phyloP scores from a whole-genome alignment of 305 asterid genomes.

The Coffea humblotiana region DNA sequence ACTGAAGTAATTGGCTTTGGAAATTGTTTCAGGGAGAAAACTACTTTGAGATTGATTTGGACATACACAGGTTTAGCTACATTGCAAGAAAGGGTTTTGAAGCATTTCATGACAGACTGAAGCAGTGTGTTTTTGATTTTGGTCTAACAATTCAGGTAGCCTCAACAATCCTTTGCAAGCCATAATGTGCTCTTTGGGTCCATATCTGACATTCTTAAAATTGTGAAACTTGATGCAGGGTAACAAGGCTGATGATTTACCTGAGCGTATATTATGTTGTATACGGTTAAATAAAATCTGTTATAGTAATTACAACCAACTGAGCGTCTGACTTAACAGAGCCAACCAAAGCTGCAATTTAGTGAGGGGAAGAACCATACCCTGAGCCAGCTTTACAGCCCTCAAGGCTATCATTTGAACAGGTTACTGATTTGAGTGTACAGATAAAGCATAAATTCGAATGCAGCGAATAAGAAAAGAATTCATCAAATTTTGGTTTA shows the following conservation, averaged over 20 bases:
- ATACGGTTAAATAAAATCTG: constrained; percentile 70
- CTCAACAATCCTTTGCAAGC: constrained; percentile 3
- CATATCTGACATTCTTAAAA: constrained; percentile 15
- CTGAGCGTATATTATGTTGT: constrained; percentile 78
- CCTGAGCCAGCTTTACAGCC: background rate
- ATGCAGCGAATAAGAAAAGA: constrained; percentile 13
- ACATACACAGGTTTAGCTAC: constrained; percentile 83
- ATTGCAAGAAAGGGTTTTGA: constrained; percentile 90
- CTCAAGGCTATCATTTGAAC: background rate
- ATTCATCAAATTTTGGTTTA: background rate
- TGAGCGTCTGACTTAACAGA: constrained; percentile 44
- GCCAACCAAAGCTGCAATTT: constrained; percentile 1
- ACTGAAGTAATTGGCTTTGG: background rate
- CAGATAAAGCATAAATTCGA: constrained; percentile 23
- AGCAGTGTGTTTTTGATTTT: constrained; percentile 74
- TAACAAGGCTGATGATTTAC: constrained; percentile 79
- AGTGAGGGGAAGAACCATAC: background rate
- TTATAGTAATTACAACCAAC: constrained; percentile 53
- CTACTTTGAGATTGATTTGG: constrained; percentile 89
- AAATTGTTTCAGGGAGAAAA: constrained; percentile 67
- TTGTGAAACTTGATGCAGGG: constrained; percentile 54
- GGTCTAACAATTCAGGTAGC: constrained; percentile 92
- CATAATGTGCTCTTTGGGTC: background rate
- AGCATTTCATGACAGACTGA: constrained; percentile 78
- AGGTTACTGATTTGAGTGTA: constrained; percentile 37